phyloP scores from a whole-genome alignment of 495 filamentous ascomycete species.

The Venustampulla echinocandica region DNA sequence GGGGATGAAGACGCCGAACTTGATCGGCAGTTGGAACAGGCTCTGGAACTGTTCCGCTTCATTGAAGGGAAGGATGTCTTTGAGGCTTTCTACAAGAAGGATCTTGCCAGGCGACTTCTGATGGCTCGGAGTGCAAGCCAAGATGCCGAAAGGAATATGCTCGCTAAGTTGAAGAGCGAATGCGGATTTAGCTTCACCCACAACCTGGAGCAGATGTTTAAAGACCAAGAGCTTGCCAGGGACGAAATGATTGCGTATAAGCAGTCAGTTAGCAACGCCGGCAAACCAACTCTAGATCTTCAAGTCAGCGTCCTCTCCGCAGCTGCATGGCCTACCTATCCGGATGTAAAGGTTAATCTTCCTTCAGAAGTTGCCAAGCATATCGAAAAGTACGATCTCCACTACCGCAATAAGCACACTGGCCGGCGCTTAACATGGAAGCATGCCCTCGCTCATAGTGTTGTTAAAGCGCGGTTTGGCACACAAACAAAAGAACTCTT shows the following conservation, averaged over 20 bases:
- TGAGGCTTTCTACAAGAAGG: slow-evolving; percentile 97
- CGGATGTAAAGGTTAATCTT: slow-evolving; percentile 63
- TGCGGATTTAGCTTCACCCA: slow-evolving; percentile 91
- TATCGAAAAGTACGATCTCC: slow-evolving; percentile 63
- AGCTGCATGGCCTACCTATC: slow-evolving; percentile 87
- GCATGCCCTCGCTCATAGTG: slow-evolving; percentile 79
- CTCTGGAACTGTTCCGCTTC: slow-evolving; percentile 89
- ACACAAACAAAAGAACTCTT: slow-evolving; percentile 77
- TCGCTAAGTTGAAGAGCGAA: slow-evolving; percentile 81
- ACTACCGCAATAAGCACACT: slow-evolving; percentile 80
- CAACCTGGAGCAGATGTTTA: slow-evolving; percentile 98
- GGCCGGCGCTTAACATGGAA: slow-evolving; percentile 87
- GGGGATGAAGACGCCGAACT: slow-evolving; percentile 86
- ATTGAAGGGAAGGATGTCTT: slow-evolving; percentile 97
- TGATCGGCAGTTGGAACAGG: slow-evolving; percentile 80
- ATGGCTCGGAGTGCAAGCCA: slow-evolving; percentile 87
- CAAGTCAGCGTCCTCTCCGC: slow-evolving; percentile 79
- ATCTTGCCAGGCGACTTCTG: slow-evolving; percentile 78
- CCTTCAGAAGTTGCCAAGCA: slow-evolving; percentile 61
- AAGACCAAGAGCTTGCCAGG: slow-evolving; percentile 77
- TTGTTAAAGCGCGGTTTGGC: slow-evolving; percentile 68
- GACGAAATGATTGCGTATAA: slow-evolving; percentile 24
- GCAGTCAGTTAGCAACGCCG: slow-evolving; percentile 31
- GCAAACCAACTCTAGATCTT: slow-evolving; percentile 45
- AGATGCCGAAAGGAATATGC: slow-evolving; percentile 93